Conservation (phyloP, 768 basidiomycete genomes). For the Pleurotus ostreatus region DNA sequence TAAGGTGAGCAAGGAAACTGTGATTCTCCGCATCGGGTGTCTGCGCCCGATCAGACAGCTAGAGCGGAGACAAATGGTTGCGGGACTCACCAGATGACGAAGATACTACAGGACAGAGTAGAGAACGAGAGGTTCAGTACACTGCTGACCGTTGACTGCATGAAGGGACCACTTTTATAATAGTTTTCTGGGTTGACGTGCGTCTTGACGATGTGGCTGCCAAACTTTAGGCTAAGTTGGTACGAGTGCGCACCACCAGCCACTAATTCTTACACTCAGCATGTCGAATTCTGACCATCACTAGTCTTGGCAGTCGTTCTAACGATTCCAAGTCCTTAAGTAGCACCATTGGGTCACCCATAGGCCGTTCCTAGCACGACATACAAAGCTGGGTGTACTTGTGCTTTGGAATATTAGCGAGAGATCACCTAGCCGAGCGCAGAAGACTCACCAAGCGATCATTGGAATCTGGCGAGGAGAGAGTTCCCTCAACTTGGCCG, state of each 20-base stretch:
- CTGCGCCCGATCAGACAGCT: neutral
- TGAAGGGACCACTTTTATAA: neutral
- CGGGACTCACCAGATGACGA: conserved; percentile 5
- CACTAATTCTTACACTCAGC: neutral
- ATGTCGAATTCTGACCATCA: conserved; percentile 4
- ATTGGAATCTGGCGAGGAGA: no score
- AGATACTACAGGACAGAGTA: conserved; percentile 1
- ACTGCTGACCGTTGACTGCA: neutral
- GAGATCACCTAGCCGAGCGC: no score
- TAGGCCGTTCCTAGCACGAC: neutral
- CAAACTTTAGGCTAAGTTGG: neutral
- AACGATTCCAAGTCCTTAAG: neutral
- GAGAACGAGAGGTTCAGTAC: conserved; percentile 3
- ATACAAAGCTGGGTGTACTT: no score
- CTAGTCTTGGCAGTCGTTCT: neutral
- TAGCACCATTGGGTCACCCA: neutral
- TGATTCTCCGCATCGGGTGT: conserved; percentile 4
- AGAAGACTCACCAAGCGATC: no score
- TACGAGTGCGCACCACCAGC: neutral
- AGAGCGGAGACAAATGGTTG: no score
- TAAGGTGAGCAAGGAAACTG: conserved; percentile 8
- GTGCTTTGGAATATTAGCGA: no score
- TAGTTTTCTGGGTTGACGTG: neutral
- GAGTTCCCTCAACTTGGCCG: no score
- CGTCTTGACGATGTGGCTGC: neutral